phyloP scores from a whole-genome alignment of 768 basidiomycete species.

The Cystofilobasidium ferigula region DNA sequence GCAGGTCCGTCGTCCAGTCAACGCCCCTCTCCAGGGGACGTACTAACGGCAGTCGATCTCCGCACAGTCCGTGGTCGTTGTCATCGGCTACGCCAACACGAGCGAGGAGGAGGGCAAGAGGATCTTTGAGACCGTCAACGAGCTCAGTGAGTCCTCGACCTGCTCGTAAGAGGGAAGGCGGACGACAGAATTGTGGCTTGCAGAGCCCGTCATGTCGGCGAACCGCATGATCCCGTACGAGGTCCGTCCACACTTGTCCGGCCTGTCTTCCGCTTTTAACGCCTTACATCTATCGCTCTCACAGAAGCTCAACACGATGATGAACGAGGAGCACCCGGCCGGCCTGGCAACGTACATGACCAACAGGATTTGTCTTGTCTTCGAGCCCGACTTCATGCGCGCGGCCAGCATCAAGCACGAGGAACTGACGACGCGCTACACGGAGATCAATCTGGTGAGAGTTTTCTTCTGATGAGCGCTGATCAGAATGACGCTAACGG shows the following conservation, averaged over 20 bases:
- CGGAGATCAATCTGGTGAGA: not conserved
- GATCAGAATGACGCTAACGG: no score
- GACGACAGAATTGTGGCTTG: not conserved
- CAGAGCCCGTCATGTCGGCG: not conserved
- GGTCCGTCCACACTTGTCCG: not conserved
- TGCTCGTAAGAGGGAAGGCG: not conserved
- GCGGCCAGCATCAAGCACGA: not conserved
- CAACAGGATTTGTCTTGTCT: not conserved
- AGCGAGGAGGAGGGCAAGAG: slow-evolving; percentile 1
- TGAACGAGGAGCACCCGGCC: not conserved
- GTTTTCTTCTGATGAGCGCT: not conserved
- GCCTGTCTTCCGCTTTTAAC: not conserved
- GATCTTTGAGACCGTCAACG: not conserved
- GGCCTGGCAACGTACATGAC: not conserved
- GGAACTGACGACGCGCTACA: not conserved
- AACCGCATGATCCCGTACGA: not conserved
- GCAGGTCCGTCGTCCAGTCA: not conserved
- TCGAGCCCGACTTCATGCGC: not conserved
- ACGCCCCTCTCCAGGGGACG: not conserved
- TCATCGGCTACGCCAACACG: slow-evolving; percentile 16
- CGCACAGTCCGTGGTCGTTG: slow-evolving; percentile 3
- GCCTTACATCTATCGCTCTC: not conserved
- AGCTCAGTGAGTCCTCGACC: not conserved
- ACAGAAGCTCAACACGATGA: slow-evolving; percentile 1
- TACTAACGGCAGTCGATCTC: not conserved